Conservation (phyloP, 1,284 basidiomycete species). For the Ceratobasidium sp. region DNA sequence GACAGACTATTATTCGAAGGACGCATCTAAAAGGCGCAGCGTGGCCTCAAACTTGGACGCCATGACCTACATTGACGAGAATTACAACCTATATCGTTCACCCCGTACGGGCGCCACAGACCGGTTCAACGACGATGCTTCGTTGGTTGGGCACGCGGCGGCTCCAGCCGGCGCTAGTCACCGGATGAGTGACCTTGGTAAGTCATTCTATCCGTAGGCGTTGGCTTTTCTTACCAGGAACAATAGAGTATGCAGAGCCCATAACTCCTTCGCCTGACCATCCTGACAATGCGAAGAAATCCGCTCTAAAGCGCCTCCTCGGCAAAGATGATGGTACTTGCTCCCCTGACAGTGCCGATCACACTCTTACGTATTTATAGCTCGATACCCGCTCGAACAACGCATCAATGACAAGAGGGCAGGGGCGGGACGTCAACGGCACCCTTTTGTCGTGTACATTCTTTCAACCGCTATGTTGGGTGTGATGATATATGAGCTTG, state of each 20-base stretch:
- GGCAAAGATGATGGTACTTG: conserved; percentile 33
- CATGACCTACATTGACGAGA: conserved; percentile 49
- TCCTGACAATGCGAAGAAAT: conserved; percentile 47
- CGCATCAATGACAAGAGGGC: conserved; percentile 82
- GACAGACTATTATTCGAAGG: conserved; percentile 33
- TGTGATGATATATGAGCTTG: conserved; percentile 78
- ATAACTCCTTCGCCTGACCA: conserved; percentile 48
- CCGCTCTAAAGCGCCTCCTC: conserved; percentile 27
- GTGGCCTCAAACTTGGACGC: conserved; percentile 45
- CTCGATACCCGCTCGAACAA: conserved; percentile 75
- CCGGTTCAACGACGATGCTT: conserved; percentile 49
- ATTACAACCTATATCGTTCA: conserved; percentile 46
- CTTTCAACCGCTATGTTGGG: conserved; percentile 74
- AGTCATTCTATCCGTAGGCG: conserved; percentile 48
- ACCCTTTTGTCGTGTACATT: conserved; percentile 77
- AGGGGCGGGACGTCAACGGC: conserved; percentile 82
- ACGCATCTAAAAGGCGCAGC: conserved; percentile 25
- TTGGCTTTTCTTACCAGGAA: conserved; percentile 9
- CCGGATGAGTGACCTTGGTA: conserved; percentile 62
- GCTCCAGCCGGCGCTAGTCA: conserved; percentile 39
- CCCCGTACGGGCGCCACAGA: conserved; percentile 41
- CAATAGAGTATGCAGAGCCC: conserved; percentile 70
- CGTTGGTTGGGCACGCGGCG: conserved; percentile 62
- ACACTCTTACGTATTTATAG: conserved; percentile 43
- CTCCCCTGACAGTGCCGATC: conserved; percentile 40